Base-by-base conservation (phyloP, 1,284 basidiomycete species). In the Cryptococcus sp. region DNA sequence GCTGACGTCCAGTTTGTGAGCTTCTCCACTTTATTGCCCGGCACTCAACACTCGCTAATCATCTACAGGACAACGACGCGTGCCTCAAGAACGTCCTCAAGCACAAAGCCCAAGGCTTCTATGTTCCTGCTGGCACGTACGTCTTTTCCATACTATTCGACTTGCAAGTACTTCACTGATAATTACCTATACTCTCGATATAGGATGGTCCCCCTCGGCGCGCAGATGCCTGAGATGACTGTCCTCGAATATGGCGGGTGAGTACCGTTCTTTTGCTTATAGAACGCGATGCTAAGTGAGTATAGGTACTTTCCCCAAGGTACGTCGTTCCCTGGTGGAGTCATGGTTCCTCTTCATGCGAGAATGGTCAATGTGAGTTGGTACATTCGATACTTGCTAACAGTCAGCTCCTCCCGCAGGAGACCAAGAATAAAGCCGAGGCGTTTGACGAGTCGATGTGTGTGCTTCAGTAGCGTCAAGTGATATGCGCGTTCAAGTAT, bases 171-270 rank as follows among this genome's bases (percentile, higher is more conserved):
- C 20, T n/a, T 4, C 20, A 20, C 26, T 44, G 20, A 43, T 13
- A 16, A 19, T 10, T 4, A 29, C 26, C n/a, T n/a, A n/a, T n/a
- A n/a, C n/a, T n/a, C n/a, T n/a, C n/a, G n/a, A n/a, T 4, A 16
- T 47, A 71, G 69, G 23, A 70, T 68, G 22, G 50, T 73, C 8
- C 70, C 69, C 0, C 66, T 73, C 6, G 70, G 69, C 17, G 69
- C 69, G 0, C 62, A 66, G 1, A 56, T 73, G 44, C 65, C 66
- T 10, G 58, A 65, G 34, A 69, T 69, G 69, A 71, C 69, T 3
- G 69, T 73, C 6, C 55, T 73, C 3, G 64, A 66, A 52, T 73
- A 73, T 45, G 70, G 70, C 48, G 70, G 69, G 66, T 71, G 48
- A 64, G 69, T 58, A 22, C 16, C 22, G 20, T 44, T 46, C 34